A percentile compares a stretch with the other conserved stretches of the same genome.
phyloP scores from a whole-genome alignment of 2,329 filamentous ascomycete species.

The Alternaria sp. region DNA sequence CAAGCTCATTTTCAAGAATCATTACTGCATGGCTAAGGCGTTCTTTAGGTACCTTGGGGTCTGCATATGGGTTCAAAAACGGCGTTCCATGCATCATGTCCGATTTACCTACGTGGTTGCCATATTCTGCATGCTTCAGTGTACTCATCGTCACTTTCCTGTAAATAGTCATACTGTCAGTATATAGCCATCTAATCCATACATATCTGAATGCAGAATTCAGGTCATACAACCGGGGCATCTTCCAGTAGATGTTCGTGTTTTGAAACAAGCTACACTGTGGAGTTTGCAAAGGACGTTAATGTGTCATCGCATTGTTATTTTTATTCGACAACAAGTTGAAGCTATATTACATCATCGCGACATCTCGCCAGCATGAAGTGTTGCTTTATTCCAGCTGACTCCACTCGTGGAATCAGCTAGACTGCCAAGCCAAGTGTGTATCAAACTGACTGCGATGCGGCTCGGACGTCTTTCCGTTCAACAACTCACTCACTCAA shows the following conservation, averaged over 20 bases:
- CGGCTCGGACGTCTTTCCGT: neutral
- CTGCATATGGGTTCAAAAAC: neutral
- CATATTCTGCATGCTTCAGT: neutral
- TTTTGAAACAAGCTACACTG: neutral
- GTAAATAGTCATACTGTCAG: neutral
- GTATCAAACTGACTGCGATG: neutral
- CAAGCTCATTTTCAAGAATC: neutral
- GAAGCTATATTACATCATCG: neutral
- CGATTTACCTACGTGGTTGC: neutral
- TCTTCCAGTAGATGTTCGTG: neutral
- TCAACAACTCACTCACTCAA: neutral
- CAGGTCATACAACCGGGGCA: neutral
- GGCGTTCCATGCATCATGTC: slow-evolving; percentile 3
- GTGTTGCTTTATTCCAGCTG: neutral
- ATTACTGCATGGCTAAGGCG: slow-evolving; percentile 13
- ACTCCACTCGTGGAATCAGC: neutral
- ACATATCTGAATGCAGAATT: neutral
- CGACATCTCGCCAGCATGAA: neutral
- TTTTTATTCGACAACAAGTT: neutral
- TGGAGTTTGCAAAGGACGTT: too few relatives aligned
- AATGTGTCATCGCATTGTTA: neutral
- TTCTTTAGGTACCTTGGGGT: neutral
- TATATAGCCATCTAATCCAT: neutral
- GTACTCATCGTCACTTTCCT: neutral
- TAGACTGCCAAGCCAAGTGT: slow-evolving; percentile 4